A percentile compares a stretch with the other conserved stretches of the same genome.
Evolutionary conservation across 2,329 filamentous ascomycete species (phyloP).

Genomic region (Neofusicoccum laricinum): DNA sequence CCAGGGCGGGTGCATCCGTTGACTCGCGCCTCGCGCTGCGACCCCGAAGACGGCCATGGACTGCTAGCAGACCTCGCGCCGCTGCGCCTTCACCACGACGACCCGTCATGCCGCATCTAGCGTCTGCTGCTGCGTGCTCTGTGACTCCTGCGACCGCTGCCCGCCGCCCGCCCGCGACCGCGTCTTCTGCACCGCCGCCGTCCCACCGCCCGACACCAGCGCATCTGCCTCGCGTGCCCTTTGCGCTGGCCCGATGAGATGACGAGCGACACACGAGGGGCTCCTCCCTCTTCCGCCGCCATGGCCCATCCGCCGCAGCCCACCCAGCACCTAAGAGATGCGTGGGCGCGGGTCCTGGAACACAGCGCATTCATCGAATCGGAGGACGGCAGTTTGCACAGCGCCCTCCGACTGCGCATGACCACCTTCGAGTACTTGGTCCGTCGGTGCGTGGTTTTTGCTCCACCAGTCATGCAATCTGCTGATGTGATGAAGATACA

Average conservation of each 20-base stretch:
- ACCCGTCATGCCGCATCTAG: conserved; percentile 4
- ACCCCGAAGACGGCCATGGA: background rate
- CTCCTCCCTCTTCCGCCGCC: conserved; percentile 1
- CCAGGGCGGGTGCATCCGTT: background rate
- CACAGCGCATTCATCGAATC: background rate
- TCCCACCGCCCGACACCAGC: background rate
- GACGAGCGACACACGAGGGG: conserved; percentile 13
- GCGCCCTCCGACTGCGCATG: background rate
- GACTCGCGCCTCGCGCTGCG: background rate
- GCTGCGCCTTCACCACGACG: background rate
- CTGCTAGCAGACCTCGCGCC: background rate
- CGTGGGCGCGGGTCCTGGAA: conserved; percentile 7
- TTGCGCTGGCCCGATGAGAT: conserved; percentile 10
- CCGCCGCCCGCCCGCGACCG: background rate
- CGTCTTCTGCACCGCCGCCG: background rate
- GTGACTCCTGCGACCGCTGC: background rate
- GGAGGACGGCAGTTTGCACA: background rate
- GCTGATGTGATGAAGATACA: conserved; percentile 56
- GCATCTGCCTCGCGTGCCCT: background rate
- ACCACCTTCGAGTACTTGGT: conserved; percentile 31
- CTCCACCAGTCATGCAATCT: conserved; percentile 12
- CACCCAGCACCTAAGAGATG: background rate
- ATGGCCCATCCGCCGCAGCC: conserved; percentile 2
- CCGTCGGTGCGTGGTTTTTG: conserved; percentile 24
- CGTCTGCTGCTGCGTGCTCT: background rate